Percentiles rank a stretch among this genome's conserved stretches.
Conservation (phyloP, 805 yeast genomes). For the Candida piceae region DNA sequence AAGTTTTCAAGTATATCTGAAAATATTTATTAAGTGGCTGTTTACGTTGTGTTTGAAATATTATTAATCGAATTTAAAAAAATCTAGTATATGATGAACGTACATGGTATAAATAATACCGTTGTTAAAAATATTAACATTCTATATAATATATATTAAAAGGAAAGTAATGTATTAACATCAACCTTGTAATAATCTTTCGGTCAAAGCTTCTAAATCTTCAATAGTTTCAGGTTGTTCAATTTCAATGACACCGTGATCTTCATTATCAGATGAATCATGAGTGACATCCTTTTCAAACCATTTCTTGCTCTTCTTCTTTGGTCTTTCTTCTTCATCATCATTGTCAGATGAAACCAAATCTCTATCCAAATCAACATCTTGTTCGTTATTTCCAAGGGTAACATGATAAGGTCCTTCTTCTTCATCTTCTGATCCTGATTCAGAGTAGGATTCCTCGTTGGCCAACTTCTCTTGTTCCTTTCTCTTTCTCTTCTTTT, state of each 20-base stretch:
- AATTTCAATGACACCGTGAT: constrained; percentile 53
- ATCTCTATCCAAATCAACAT: constrained; percentile 40
- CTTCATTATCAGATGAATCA: constrained; percentile 11
- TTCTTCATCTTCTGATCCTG: constrained; percentile 25
- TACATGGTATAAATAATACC: too few relatives aligned
- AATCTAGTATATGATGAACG: too few relatives aligned
- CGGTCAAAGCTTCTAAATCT: constrained; percentile 87
- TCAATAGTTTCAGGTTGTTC: constrained; percentile 89
- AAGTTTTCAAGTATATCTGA: too few relatives aligned
- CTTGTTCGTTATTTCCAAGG: constrained; percentile 18
- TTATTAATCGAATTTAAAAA: too few relatives aligned
- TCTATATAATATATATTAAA: too few relatives aligned
- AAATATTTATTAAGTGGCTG: too few relatives aligned
- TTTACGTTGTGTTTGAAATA: too few relatives aligned
- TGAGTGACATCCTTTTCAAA: constrained; percentile 34
- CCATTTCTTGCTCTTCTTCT: constrained; percentile 43
- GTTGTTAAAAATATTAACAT: too few relatives aligned
- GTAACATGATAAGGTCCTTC: constrained; percentile 26
- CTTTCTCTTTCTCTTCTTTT: constrained; percentile 83
- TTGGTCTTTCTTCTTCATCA: constrained; percentile 29
- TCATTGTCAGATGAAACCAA: constrained; percentile 35
- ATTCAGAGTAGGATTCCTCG: constrained; percentile 35
- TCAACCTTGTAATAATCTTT: constrained; percentile 34
- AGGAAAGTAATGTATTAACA: too few relatives aligned
- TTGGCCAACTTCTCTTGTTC: constrained; percentile 60